These are phyloP conservation scores for Neurospora sp. DNA, from an alignment of 495 filamentous ascomycete genomes.

Conservation along the genomic window DNA sequence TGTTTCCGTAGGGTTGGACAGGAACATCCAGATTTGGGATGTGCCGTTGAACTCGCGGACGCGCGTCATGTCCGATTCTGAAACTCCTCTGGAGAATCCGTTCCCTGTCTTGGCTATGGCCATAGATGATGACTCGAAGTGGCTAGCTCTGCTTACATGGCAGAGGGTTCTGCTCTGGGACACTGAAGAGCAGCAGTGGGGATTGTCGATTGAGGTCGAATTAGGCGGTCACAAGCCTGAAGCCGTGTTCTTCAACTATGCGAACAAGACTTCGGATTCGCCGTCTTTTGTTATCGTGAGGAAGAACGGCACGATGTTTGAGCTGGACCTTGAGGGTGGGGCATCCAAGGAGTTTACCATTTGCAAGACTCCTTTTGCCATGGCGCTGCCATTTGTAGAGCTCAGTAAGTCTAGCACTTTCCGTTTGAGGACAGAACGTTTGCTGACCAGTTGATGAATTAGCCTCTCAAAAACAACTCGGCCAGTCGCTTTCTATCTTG, in stretches of 20 bases:
- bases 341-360: constrained; percentile 26
- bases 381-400: constrained; percentile 30
- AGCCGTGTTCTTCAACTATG: constrained; percentile 45
- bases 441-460: background rate
- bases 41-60: constrained; percentile 30
- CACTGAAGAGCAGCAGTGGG: constrained; percentile 40
- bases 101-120: constrained; percentile 51
- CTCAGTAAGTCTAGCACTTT: constrained; percentile 19
- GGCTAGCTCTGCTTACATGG: constrained; percentile 52
- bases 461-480: constrained; percentile 5
- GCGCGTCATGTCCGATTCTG: constrained; percentile 29
- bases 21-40: constrained; percentile 50
- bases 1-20: constrained; percentile 56
- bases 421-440: background rate
- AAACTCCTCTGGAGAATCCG: constrained; percentile 21
- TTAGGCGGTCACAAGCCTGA: constrained; percentile 42
- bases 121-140: constrained; percentile 48
- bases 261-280: constrained; percentile 14
- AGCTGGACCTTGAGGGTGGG: constrained; percentile 29
- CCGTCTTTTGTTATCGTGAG: constrained; percentile 44
- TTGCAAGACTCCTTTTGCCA: constrained; percentile 34
- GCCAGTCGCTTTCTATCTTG: constrained; percentile 19
- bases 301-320: constrained; percentile 46
- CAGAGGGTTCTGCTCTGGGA: constrained; percentile 48
- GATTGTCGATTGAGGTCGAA: constrained; percentile 33